Percentiles rank a stretch among this genome's conserved stretches.
Evolutionary conservation across 2,329 filamentous ascomycete species (phyloP).

Genomic region (Thielaviopsis cerberus): DNA sequence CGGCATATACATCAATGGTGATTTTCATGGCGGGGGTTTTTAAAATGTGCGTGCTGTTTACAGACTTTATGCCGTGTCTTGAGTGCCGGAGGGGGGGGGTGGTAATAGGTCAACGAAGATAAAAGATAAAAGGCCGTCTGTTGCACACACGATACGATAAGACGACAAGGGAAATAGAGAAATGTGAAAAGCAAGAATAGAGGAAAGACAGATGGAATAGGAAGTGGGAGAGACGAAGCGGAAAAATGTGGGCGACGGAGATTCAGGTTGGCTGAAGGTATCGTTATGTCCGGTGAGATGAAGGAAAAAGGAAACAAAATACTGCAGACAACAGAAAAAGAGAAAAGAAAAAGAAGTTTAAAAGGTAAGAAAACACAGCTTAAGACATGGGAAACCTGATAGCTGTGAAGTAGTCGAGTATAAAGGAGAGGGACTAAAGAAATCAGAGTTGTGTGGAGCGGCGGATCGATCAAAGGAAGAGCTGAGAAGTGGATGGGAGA

Average conservation of each 20-base stretch:
- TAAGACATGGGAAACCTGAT: too few species aligned
- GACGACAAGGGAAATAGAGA: background rate
- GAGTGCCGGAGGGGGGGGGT: background rate
- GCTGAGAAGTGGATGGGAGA: background rate
- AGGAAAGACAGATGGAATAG: background rate
- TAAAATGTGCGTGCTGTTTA: too few species aligned
- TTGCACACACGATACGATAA: too few species aligned
- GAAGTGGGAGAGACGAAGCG: background rate
- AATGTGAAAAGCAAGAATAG: background rate
- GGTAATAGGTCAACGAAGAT: too few species aligned
- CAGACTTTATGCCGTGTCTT: too few species aligned
- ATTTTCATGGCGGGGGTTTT: conserved; percentile 13
- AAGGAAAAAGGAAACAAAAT: too few species aligned
- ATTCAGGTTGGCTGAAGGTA: background rate
- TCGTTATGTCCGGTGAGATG: background rate
- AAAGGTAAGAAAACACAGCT: background rate
- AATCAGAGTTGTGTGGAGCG: background rate
- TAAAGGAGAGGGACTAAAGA: background rate
- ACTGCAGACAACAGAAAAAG: background rate
- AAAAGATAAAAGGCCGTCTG: too few species aligned
- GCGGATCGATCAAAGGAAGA: background rate
- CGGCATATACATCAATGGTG: conserved; percentile 28
- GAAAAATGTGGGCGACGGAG: background rate
- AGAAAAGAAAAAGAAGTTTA: background rate
- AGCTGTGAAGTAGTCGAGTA: too few species aligned